phyloP scores from a whole-genome alignment of 306 rosid species.

The Purshia tridentata region DNA sequence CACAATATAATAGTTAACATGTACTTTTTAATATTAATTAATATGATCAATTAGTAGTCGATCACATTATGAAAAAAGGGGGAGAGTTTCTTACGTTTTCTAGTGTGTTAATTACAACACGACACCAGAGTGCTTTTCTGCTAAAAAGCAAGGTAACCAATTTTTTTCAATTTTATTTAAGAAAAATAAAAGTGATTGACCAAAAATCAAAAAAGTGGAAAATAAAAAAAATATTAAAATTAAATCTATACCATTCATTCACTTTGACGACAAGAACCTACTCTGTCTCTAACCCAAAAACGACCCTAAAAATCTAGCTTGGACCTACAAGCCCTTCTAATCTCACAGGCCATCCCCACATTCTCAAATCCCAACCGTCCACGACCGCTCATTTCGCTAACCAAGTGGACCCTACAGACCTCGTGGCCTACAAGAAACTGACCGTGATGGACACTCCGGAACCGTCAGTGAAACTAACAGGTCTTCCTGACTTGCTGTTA shows the following conservation, averaged over 20 bases:
- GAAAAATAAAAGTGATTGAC: no score
- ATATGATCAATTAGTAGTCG: no score
- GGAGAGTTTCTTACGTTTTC: no score
- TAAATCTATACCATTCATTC: neutral
- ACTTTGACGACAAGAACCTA: neutral
- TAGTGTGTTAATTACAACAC: neutral
- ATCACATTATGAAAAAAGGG: no score
- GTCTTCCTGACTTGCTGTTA: neutral
- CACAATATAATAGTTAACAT: no score
- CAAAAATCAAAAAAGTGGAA: neutral
- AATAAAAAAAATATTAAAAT: neutral
- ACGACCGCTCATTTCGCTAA: neutral
- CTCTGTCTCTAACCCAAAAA: neutral
- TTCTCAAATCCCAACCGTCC: neutral
- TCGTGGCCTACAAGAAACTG: neutral
- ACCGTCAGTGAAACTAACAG: neutral
- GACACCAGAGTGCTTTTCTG: neutral
- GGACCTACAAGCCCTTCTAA: neutral
- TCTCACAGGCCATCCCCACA: neutral
- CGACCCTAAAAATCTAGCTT: neutral
- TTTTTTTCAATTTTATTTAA: no score
- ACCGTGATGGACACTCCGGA: neutral
- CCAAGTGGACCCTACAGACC: neutral
- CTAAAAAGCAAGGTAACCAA: neutral
- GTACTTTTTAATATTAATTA: no score